Evolutionary conservation across 805 yeast species (phyloP).

Genomic region (Saccharomycopsis microspora): DNA sequence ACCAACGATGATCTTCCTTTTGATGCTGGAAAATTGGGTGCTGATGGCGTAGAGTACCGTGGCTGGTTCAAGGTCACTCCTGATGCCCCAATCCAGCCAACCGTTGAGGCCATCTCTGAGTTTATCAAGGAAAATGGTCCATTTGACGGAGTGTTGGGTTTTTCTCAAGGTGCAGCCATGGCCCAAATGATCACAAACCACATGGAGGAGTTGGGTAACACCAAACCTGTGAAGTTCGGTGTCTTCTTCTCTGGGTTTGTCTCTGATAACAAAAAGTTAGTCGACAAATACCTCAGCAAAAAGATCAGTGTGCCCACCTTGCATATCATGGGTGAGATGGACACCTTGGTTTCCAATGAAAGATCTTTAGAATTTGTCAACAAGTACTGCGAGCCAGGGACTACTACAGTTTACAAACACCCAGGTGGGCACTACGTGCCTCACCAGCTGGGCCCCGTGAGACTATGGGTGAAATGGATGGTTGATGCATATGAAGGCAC

Average conservation of each 20-base stretch:
- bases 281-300: constrained; percentile 21
- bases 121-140: constrained; percentile 63
- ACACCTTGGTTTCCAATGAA: constrained; percentile 71
- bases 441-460: constrained; percentile 42
- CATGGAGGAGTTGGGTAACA: constrained; percentile 39
- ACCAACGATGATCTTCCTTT: constrained; percentile 67
- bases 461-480: constrained; percentile 15
- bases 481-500: constrained; percentile 9
- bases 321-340: constrained; percentile 78
- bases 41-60: constrained; percentile 34
- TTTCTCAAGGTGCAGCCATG: constrained; percentile 90
- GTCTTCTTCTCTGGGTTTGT: constrained; percentile 63
- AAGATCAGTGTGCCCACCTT: constrained; percentile 34
- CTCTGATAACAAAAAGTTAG: constrained; percentile 28
- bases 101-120: constrained; percentile 35
- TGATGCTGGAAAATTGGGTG: constrained; percentile 20
- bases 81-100: constrained; percentile 21
- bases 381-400: constrained; percentile 34
- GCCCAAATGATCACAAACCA: constrained; percentile 58
- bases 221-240: constrained; percentile 54
- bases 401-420: constrained; percentile 48
- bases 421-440: constrained; percentile 99
- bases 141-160: constrained; percentile 80
- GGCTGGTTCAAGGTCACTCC: constrained; percentile 72
- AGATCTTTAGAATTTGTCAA: constrained; percentile 53